Percentiles rank a stretch among this genome's conserved stretches.
Conservation (phyloP, 129 eudicot species). For the Arctium lappa region DNA sequence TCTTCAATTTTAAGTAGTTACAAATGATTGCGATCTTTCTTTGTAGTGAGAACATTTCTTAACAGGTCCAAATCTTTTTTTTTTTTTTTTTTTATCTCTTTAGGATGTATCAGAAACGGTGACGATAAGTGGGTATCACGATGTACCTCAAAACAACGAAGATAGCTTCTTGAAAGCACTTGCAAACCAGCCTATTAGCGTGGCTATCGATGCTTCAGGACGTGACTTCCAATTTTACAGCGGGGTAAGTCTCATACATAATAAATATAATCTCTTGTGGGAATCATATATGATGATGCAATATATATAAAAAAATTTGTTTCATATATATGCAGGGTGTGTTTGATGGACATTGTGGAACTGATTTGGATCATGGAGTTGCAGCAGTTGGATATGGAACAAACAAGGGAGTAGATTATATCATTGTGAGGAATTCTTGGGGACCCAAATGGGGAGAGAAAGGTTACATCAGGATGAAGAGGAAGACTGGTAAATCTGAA, state of each 20-base stretch:
- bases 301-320: no score
- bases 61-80: background rate
- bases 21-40: background rate
- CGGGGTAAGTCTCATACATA: conserved; percentile 43
- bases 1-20: no score
- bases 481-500: conserved; percentile 58
- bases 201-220: conserved; percentile 90
- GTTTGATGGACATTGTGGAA: conserved; percentile 72
- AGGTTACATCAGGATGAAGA: conserved; percentile 80
- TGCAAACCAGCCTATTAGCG: conserved; percentile 81
- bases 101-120: conserved; percentile 59
- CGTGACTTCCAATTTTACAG: conserved; percentile 87
- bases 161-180: conserved; percentile 71
- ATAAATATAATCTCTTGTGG: no score
- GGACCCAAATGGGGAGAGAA: conserved; percentile 82
- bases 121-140: conserved; percentile 70
- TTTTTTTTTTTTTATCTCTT: background rate
- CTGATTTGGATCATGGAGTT: conserved; percentile 70
- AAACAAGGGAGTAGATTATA: conserved; percentile 45
- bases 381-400: conserved; percentile 78
- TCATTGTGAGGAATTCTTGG: conserved; percentile 77
- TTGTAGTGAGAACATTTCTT: background rate
- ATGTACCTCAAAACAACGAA: conserved; percentile 69
- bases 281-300: no score
- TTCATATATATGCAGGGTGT: conserved; percentile 48